These are phyloP conservation scores for Bothriochloa decipiens DNA, from an alignment of 176 grass and related monocot species.

Conservation along the genomic window DNA sequence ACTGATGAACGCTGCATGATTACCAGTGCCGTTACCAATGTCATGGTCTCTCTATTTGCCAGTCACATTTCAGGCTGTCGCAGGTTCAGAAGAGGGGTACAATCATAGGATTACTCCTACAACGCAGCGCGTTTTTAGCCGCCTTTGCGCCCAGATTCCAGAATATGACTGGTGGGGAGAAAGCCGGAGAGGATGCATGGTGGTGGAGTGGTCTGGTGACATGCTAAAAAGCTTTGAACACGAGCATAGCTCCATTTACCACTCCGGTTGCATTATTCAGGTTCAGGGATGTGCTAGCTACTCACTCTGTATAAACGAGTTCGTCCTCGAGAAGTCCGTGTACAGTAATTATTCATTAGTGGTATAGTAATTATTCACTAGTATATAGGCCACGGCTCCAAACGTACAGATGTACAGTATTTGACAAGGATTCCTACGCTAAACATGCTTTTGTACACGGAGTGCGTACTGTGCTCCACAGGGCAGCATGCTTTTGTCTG, in stretches of 20 bases:
- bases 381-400: no score
- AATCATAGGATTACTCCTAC: background rate
- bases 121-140: no score
- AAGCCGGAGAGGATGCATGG: background rate
- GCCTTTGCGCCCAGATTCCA: background rate
- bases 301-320: background rate
- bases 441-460: no score
- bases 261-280: background rate
- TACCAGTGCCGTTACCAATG: slow-evolving; percentile 14
- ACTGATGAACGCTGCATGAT: no score
- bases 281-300: background rate
- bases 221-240: slow-evolving; percentile 4
- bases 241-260: background rate
- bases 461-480: background rate
- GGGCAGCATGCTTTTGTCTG: slow-evolving; percentile 17
- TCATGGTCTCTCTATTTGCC: background rate
- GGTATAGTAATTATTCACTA: no score
- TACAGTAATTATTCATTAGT: background rate
- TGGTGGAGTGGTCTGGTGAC: background rate
- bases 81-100: slow-evolving; percentile 6
- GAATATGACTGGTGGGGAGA: background rate
- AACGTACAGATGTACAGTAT: no score
- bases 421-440: no score
- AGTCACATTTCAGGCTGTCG: slow-evolving; percentile 16
- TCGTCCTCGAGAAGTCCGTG: background rate